These are phyloP conservation scores for Microbotryum intermedium DNA, from an alignment of 1,284 basidiomycete species.

Conservation along the genomic window DNA sequence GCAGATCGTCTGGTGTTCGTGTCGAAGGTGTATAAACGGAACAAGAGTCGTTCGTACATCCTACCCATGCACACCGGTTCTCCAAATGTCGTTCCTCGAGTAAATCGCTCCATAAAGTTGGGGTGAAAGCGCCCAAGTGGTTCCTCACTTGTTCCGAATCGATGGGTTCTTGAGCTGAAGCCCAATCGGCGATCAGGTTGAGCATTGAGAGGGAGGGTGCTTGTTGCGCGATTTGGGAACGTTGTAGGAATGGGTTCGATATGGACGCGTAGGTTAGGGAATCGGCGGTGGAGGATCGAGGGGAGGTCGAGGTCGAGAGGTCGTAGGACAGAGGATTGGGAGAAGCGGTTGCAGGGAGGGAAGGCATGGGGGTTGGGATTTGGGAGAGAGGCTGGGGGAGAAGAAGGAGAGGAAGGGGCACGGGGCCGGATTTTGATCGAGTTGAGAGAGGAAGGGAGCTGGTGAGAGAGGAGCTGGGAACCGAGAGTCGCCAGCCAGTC, in stretches of 20 bases:
- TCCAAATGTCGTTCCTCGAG: conserved; percentile 16
- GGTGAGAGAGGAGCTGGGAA: too few relatives aligned
- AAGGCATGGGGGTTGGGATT: not conserved
- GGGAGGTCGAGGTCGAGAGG: conserved; percentile 4
- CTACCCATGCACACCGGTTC: conserved; percentile 1
- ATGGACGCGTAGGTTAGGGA: not conserved
- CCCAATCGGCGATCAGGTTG: not conserved
- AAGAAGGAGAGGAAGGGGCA: too few relatives aligned
- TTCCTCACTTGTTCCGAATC: not conserved
- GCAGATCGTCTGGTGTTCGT: too few relatives aligned
- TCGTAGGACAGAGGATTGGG: conserved; percentile 1
- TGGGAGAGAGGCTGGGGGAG: not conserved
- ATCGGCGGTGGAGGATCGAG: not conserved
- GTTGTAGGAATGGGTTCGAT: not conserved
- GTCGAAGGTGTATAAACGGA: too few relatives aligned
- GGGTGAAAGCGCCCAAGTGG: not conserved
- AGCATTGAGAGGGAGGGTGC: not conserved
- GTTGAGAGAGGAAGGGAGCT: too few relatives aligned
- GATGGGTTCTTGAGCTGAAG: not conserved
- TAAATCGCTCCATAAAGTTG: conserved; percentile 7
- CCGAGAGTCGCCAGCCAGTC: too few relatives aligned
- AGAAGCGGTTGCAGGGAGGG: too few relatives aligned
- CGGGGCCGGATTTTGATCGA: too few relatives aligned
- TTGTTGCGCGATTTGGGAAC: not conserved
- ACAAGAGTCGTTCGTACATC: too few relatives aligned